These are phyloP conservation scores for Pseudonectria buxi DNA, from an alignment of 2,329 filamentous ascomycete species.

Conservation along the genomic window DNA sequence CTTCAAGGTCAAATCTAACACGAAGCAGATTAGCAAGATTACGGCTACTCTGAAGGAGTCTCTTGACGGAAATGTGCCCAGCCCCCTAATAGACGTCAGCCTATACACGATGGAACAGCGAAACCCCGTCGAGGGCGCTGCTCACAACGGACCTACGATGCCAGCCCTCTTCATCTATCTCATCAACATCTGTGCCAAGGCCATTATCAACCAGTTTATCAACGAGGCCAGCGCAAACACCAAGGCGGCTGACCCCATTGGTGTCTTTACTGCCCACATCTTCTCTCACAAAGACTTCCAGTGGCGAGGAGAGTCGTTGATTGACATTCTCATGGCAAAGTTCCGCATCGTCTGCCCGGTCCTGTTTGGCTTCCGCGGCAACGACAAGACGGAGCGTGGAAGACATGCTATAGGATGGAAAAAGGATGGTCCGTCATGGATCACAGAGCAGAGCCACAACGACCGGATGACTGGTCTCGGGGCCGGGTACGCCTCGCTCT, in stretches of 20 bases:
- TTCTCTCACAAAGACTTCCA: slow-evolving; percentile 64
- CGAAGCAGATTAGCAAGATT: slow-evolving; percentile 29
- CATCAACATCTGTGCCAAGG: slow-evolving; percentile 70
- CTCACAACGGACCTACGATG: slow-evolving; percentile 46
- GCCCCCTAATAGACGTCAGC: slow-evolving; percentile 46
- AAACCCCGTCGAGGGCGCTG: slow-evolving; percentile 41
- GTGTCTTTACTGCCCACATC: slow-evolving; percentile 67
- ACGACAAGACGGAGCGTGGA: slow-evolving; percentile 64
- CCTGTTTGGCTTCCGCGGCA: slow-evolving; percentile 75
- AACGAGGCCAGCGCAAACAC: slow-evolving; percentile 58
- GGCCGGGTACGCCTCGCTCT: slow-evolving; percentile 75
- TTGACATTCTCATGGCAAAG: slow-evolving; percentile 82
- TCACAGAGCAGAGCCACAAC: slow-evolving; percentile 65
- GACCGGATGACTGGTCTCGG: slow-evolving; percentile 79
- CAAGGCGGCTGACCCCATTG: slow-evolving; percentile 67
- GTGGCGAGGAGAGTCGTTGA: slow-evolving; percentile 61
- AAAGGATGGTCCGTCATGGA: slow-evolving; percentile 52
- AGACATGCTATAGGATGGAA: slow-evolving; percentile 67
- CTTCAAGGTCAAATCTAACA: slow-evolving; percentile 9
- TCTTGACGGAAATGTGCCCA: slow-evolving; percentile 44
- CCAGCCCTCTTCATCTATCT: slow-evolving; percentile 67
- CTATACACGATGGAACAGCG: slow-evolving; percentile 44
- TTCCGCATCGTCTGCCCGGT: slow-evolving; percentile 74
- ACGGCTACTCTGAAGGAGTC: slow-evolving; percentile 43
- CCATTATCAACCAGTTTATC: slow-evolving; percentile 62